These are phyloP conservation scores for Kazachstania taianensis DNA, from an alignment of 805 yeast genomes.

Conservation along the genomic window DNA sequence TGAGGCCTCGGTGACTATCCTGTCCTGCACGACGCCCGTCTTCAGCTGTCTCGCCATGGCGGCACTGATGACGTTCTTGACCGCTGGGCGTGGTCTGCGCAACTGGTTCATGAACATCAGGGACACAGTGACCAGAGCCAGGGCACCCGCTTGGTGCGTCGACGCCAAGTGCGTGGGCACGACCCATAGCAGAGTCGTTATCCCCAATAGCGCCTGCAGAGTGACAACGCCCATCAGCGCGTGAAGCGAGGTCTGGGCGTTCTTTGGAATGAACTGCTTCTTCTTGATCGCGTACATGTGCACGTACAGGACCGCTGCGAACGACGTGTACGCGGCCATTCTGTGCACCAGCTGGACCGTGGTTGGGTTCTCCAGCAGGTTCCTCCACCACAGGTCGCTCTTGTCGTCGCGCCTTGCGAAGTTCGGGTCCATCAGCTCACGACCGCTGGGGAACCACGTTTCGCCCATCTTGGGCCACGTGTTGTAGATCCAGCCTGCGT, in stretches of 20 bases:
- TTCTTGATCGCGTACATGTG: constrained; percentile 57
- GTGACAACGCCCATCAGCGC: constrained; percentile 75
- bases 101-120: constrained; percentile 50
- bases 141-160: constrained; percentile 93
- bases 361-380: constrained; percentile 87
- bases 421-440: constrained; percentile 67
- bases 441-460: constrained; percentile 57
- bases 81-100: constrained; percentile 44
- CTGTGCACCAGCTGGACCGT: constrained; percentile 92
- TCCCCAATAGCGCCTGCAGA: constrained; percentile 78
- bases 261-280: constrained; percentile 46
- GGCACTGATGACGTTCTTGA: constrained; percentile 30
- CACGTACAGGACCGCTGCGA: constrained; percentile 55
- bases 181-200: constrained; percentile 70
- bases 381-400: constrained; percentile 83
- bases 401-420: constrained; percentile 58
- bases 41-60: constrained; percentile 11
- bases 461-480: constrained; percentile 97
- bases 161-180: constrained; percentile 94
- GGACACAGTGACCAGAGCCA: constrained; percentile 77
- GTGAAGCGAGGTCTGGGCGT: constrained; percentile 47
- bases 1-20: too few relatives aligned
- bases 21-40: too few relatives aligned
- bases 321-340: constrained; percentile 71
- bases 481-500: constrained; percentile 93